Percentiles rank a stretch among this genome's conserved stretches.
Conservation (phyloP, 2,329 filamentous ascomycete species). For the Penicillium sp. region DNA sequence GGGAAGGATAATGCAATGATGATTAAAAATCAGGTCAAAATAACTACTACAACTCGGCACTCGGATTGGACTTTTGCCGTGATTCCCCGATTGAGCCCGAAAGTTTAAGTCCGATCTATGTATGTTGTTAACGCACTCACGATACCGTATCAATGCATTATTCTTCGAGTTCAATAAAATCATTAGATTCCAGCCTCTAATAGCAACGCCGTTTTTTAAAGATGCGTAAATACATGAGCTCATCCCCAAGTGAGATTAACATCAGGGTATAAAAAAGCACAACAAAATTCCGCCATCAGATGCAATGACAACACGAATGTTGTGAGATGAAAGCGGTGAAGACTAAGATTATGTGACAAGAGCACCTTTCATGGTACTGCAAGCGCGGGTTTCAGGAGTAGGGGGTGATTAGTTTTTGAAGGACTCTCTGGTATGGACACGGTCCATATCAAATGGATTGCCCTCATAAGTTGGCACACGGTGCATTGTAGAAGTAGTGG, state of each 20-base stretch:
- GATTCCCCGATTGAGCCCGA: conserved; percentile 9
- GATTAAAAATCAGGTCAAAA: conserved; percentile 15
- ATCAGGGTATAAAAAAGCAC: conserved; percentile 15
- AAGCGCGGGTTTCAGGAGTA: not conserved
- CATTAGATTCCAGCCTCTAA: not conserved
- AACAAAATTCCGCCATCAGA: not conserved
- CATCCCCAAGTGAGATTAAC: conserved; percentile 1
- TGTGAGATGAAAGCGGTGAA: not conserved
- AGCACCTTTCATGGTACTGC: not conserved
- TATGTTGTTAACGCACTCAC: not conserved
- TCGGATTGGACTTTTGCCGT: conserved; percentile 10
- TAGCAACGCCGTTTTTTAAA: conserved; percentile 1
- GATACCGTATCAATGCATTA: not conserved
- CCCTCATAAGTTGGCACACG: conserved; percentile 40
- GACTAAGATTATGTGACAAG: conserved; percentile 15
- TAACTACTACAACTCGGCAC: conserved; percentile 1
- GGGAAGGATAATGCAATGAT: not conserved
- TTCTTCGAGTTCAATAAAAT: not conserved
- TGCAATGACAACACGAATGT: conserved; percentile 4
- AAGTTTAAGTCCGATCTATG: conserved; percentile 1
- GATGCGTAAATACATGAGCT: conserved; percentile 13
- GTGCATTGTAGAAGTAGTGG: conserved; percentile 27
- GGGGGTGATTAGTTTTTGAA: conserved; percentile 23
- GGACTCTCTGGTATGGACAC: conserved; percentile 44
- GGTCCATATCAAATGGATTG: conserved; percentile 47